Percentiles rank a stretch among this genome's conserved stretches.
These are phyloP conservation scores for Aspergillus baeticus DNA, from an alignment of 495 filamentous ascomycete genomes.

Conservation along the genomic window DNA sequence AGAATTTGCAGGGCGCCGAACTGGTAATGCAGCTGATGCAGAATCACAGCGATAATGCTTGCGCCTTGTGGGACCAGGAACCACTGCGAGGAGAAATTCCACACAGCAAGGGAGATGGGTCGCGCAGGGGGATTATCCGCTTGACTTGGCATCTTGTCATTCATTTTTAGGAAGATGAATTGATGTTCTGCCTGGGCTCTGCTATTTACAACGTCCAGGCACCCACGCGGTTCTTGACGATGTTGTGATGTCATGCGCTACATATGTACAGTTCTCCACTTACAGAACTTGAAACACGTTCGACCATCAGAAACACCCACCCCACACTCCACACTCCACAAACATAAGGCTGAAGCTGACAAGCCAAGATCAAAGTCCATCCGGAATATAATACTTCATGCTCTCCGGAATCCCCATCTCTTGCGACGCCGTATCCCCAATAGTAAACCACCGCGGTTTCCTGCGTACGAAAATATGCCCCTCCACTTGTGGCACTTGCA, in stretches of 20 bases:
- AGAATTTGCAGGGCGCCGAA: constrained; percentile 28
- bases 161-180: too few species aligned
- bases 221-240: background rate
- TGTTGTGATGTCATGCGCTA: constrained; percentile 1
- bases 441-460: background rate
- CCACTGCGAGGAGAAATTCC: constrained; percentile 32
- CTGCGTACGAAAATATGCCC: constrained; percentile 1
- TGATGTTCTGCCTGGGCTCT: too few species aligned
- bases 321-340: background rate
- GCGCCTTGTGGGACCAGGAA: constrained; percentile 36
- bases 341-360: background rate
- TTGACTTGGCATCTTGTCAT: background rate
- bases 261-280: too few species aligned
- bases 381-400: background rate
- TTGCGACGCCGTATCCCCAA: background rate
- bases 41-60: constrained; percentile 25
- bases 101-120: constrained; percentile 23
- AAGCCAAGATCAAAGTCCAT: background rate
- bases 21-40: constrained; percentile 32
- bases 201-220: too few species aligned
- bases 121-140: constrained; percentile 6
- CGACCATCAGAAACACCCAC: too few species aligned
- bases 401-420: background rate
- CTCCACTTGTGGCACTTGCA: background rate
- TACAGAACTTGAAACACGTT: too few species aligned